Evolutionary conservation across 352 stramenopile genomes (phyloP), one percentile per base, ranked within the genome.

Genomic region (Pythium coloratum): DNA sequence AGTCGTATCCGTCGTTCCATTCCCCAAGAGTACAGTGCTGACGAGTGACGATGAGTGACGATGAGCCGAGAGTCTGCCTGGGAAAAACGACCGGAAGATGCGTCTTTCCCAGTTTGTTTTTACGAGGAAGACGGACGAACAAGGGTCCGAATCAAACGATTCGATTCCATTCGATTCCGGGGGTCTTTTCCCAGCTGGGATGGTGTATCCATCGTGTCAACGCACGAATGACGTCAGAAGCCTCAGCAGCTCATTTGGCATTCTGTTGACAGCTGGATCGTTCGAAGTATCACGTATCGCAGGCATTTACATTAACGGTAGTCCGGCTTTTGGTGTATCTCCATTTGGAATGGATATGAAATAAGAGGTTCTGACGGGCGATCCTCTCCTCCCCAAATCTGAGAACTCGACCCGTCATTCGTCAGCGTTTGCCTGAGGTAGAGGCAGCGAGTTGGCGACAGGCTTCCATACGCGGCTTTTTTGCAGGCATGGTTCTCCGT

Each of bases 191-290:
- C 38, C 8, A 3, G 38, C 13, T 3, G 10, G 18, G 38, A 46
- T 46, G 38, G 18, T 46, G 38, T 51, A 51, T 51, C 44, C 44
- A 51, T 51, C 13, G 44, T 51, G 44, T 51, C 44, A 51, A 20
- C 16, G n/a, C 3, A 24, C 44, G 10, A 3, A 46, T 51, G 44
- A 51, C 44, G 44, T 51, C 44, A 51, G 44, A 18, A 13, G 38
- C 38, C 20, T 24, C 20, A 18, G 38, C 8, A n/a, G 18, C 12
- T n/a, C 8, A 3, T 26, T 16, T 3, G 24, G 6, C 44, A 24
- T 51, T 51, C n/a, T 30, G 44, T 51, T 51, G n/a, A 28, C 44
- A 51, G 44, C 44, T 51, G 44, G n/a, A 30, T 49, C 40, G 12
- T 49, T 49, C 40, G 40, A 49, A 49, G 40, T 16, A 49, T 49